Conservation (phyloP, 306 rosid species). For the Cajanus cajan region DNA sequence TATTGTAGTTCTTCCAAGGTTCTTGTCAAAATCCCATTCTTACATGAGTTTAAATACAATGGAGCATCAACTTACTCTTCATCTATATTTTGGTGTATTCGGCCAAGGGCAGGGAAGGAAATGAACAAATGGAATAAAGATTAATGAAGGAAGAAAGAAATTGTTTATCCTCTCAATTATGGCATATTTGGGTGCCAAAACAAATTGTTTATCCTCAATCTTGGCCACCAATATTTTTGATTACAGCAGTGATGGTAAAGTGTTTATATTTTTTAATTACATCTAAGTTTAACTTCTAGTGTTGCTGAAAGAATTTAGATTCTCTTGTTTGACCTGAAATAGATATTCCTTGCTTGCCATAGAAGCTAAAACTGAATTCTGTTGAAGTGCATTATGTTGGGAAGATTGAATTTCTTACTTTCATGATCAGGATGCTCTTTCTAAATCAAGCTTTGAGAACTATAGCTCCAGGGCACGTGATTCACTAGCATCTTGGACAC, state of each 20-base stretch:
- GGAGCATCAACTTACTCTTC: too few relatives aligned
- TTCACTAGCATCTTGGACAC: slow-evolving; percentile 81
- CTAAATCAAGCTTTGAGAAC: slow-evolving; percentile 73
- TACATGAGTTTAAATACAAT: too few relatives aligned
- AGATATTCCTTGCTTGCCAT: slow-evolving; percentile 12
- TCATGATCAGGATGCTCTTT: slow-evolving; percentile 78
- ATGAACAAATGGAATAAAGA: background rate
- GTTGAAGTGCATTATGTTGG: slow-evolving; percentile 2
- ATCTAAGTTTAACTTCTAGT: background rate
- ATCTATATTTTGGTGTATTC: background rate
- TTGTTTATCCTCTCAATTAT: background rate
- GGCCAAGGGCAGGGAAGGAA: background rate
- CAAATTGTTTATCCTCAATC: slow-evolving; percentile 11
- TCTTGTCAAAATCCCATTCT: background rate
- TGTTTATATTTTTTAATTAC: slow-evolving; percentile 1
- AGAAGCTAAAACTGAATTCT: slow-evolving; percentile 3
- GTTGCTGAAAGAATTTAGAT: background rate
- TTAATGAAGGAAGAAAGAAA: background rate
- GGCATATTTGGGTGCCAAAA: background rate
- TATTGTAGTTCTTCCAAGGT: background rate
- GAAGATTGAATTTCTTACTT: slow-evolving; percentile 17
- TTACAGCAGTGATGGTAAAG: background rate
- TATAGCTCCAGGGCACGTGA: slow-evolving; percentile 82
- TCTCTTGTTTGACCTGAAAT: slow-evolving; percentile 8
- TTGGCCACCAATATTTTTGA: background rate